Conservation (phyloP, 106 monocot species). For the Dendrobium chrysotoxum region DNA sequence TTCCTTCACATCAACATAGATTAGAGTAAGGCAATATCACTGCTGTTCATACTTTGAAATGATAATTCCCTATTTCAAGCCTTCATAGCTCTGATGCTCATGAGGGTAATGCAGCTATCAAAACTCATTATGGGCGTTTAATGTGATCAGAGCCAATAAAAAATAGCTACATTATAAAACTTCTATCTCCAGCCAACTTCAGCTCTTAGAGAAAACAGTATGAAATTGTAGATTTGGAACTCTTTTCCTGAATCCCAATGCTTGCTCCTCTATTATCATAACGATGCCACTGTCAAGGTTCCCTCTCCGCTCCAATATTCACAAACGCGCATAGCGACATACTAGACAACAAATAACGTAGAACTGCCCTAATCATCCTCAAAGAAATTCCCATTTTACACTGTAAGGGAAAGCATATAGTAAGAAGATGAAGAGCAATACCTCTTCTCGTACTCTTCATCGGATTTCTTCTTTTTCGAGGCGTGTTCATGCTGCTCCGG, state of each 20-base stretch:
- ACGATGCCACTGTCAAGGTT: neutral
- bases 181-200: neutral
- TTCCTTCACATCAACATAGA: neutral
- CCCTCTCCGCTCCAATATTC: neutral
- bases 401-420: neutral
- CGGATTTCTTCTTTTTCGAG: constrained; percentile 10
- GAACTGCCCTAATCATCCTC: neutral
- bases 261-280: neutral
- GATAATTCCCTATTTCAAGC: neutral
- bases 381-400: neutral
- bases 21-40: neutral
- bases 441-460: constrained; percentile 9
- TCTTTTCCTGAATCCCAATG: neutral
- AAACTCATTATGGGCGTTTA: neutral
- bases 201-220: neutral
- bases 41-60: neutral
- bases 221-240: neutral
- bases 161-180: neutral
- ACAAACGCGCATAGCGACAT: neutral
- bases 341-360: neutral
- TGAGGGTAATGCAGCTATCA: neutral
- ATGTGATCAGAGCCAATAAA: neutral
- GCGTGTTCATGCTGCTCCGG: constrained; percentile 2
- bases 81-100: neutral
- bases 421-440: neutral